Base-by-base conservation (phyloP, 139 green algal genomes). In the Diplosphaera chodatii region DNA sequence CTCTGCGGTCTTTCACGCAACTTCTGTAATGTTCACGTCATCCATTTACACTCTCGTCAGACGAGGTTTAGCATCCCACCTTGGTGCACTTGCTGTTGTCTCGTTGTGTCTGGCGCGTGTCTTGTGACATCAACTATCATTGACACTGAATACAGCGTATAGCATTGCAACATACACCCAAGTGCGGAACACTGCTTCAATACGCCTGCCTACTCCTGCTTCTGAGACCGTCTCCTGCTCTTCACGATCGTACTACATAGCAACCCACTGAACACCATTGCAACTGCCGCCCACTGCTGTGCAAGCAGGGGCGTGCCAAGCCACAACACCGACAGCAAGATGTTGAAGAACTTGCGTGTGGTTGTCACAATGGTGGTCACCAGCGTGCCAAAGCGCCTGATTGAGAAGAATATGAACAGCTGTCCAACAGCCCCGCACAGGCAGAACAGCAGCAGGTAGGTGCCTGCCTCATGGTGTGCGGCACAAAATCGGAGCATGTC, bases 321-420 rank as follows among this genome's bases (percentile, higher is more conserved):
- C 76, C 80, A 87, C 27, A 88, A 28, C 10, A 88, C 82, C 25
- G 81, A 93, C 25, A 95, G 75, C 74, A 99, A 75, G 71, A 99
- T 98, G 82, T 89, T 97, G 83, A 98, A 97, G 79, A 99, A 98
- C 86, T 99, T 99, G 65, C 95, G 85, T 21, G 95, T 99, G 37
- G 95, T 99, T 75, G 91, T 98, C 30, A 98, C 85, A 25, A 97
- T 83, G 0, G 91, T 97, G 77, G 91, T 94, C 33, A 85, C 74
- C n/a, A 99, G 77, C 15, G 87, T 86, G 10, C 95, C 95, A 85
- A 98, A 98, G 10, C 40, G 73, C 72, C 88, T 86, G 81, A 99
- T 98, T 30, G 92, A 98, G 71, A 86, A 84, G 77, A 99, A 99
- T 63, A 99, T 98, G 83, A 98, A 98, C 29, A 98, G 86, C 85